phyloP scores from a whole-genome alignment of 768 basidiomycete genomes.

The Suillus luteus region DNA sequence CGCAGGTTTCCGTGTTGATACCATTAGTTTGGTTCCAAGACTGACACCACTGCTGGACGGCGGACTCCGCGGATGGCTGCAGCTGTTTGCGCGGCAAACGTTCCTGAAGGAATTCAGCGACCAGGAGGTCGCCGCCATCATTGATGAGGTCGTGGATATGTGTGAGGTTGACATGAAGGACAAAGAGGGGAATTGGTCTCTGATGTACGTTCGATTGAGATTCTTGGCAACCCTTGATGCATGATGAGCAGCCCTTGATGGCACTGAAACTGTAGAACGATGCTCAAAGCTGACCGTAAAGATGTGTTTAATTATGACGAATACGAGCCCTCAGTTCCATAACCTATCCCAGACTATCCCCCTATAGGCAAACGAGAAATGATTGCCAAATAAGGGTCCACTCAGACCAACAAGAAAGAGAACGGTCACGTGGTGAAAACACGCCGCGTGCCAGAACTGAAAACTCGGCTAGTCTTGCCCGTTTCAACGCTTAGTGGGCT shows the following conservation, averaged over 20 bases:
- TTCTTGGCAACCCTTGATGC: constrained; percentile 52
- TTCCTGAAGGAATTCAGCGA: constrained; percentile 58
- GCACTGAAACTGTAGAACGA: not conserved
- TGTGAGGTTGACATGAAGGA: constrained; percentile 60
- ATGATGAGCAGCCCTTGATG: constrained; percentile 23
- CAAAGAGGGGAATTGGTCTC: constrained; percentile 59
- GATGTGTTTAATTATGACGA: not conserved
- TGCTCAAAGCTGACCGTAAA: not conserved
- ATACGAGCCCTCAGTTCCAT: not conserved
- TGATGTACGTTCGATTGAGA: constrained; percentile 75
- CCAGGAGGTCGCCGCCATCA: constrained; percentile 56
- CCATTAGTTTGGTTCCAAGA: constrained; percentile 57
- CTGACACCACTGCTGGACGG: constrained; percentile 53
- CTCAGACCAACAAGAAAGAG: constrained; percentile 19
- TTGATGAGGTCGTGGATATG: constrained; percentile 61
- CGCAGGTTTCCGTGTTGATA: constrained; percentile 57
- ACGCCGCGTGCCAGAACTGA: constrained; percentile 1
- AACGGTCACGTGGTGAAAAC: constrained; percentile 32
- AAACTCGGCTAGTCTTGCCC: not conserved
- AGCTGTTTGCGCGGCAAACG: constrained; percentile 61
- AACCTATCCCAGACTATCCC: constrained; percentile 1
- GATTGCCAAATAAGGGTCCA: constrained; percentile 21
- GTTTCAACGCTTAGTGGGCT: constrained; percentile 12
- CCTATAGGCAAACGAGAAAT: constrained; percentile 16
- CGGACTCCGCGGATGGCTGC: constrained; percentile 63